A percentile compares a stretch with the other conserved stretches of the same genome.
Conservation (phyloP, 306 rosid genomes). For the Hylodesmum podocarpum region DNA sequence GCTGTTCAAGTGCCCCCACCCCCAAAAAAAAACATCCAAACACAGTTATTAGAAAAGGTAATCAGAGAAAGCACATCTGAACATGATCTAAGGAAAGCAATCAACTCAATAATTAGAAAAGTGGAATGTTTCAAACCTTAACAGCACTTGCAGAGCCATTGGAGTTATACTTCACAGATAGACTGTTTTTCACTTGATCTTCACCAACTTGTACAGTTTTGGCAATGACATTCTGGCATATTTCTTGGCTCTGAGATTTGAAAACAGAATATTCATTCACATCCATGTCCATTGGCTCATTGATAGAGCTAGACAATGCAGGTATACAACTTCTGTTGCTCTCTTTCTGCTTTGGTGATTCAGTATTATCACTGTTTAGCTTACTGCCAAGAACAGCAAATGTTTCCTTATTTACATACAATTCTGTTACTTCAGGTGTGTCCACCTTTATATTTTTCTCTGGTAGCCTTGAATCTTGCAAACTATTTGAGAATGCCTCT, state of each 20-base stretch:
- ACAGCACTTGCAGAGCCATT: slow-evolving; percentile 40
- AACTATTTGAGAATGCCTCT: slow-evolving; percentile 37
- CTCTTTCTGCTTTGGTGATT: slow-evolving; percentile 35
- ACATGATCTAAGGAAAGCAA: neutral
- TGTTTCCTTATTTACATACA: slow-evolving; percentile 26
- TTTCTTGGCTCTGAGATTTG: slow-evolving; percentile 32
- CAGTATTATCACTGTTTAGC: slow-evolving; percentile 12
- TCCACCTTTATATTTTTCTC: slow-evolving; percentile 30
- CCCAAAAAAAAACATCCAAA: neutral
- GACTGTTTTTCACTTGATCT: slow-evolving; percentile 22
- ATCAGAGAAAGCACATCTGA: neutral
- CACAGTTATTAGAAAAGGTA: neutral
- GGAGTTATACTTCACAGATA: slow-evolving; percentile 27
- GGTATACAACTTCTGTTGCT: slow-evolving; percentile 5
- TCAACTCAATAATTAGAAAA: slow-evolving; percentile 12
- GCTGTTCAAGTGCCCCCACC: neutral
- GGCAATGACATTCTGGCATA: slow-evolving; percentile 9
- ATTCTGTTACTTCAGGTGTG: slow-evolving; percentile 31
- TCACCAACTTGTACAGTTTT: slow-evolving; percentile 33
- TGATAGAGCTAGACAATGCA: slow-evolving; percentile 10
- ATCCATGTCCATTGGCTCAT: slow-evolving; percentile 28
- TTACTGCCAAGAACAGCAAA: slow-evolving; percentile 16
- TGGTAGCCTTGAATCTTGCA: slow-evolving; percentile 34
- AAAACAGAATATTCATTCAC: slow-evolving; percentile 27
- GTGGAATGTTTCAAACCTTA: slow-evolving; percentile 38